Evolutionary conservation across 768 basidiomycete genomes (phyloP), one percentile per base, ranked within the genome.

Genomic region (Leccinum broughii): DNA sequence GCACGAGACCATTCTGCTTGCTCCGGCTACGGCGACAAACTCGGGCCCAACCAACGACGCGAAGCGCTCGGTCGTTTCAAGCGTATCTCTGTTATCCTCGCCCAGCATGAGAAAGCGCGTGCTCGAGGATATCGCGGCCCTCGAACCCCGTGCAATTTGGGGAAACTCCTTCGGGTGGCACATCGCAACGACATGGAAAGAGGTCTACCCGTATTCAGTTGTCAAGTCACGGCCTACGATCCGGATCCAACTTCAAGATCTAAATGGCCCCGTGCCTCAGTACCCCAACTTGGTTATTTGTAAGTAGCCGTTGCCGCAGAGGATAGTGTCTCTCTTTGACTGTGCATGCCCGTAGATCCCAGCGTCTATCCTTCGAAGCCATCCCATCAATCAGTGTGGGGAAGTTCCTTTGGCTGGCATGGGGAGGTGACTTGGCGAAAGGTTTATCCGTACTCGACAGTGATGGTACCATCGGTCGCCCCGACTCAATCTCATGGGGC

Each of bases 71-170:
- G 75, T 68, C 6, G 60, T 68, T 26, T 73, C 79, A 9, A 72
- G 66, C 49, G 59, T 68, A 28, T 72, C 76, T 28, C 77, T 76
- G 39, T 70, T 83, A 20, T 81, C 80, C 44, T 83, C 86, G 8
- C 88, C 86, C 30, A 87, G 89, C 67, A 66, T 84, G 30, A 85
- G 80, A 11, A 72, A 76, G 59, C 81, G 89, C 34, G 77, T 82
- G 70, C 11, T 66, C 15, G 64, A 68, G 46, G 61, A 66, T 56
- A 51, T 26, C 17, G n/a, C 49, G 48, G 34, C 50, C 22, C 59
- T 62, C 11, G 62, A 56, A 37, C 32, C 2, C 15, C 39, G 24
- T 28, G 56, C 62, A 11, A 58, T 70, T 24, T 70, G 69, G 69
- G 68, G 66, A 52, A 59, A 62, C 24, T 70, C 64, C 26, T 70